These are phyloP conservation scores for Penicillium coffeae DNA, from an alignment of 495 filamentous ascomycete species.

Conservation along the genomic window DNA sequence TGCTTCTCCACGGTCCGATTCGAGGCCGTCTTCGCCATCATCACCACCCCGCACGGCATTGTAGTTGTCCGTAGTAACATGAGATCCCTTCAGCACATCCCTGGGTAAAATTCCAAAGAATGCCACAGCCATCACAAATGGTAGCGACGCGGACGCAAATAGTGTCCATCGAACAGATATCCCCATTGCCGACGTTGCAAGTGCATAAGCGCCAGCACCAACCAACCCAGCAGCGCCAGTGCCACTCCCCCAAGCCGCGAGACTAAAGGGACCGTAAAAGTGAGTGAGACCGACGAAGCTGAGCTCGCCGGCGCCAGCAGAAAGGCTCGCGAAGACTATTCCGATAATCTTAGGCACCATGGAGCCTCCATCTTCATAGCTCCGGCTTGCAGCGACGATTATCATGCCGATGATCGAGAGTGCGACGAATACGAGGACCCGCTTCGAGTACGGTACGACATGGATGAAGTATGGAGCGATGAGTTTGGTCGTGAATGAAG, in stretches of 20 bases:
- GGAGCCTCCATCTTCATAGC: slow-evolving; percentile 51
- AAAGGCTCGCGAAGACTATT: slow-evolving; percentile 78
- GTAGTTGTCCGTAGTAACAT: slow-evolving; percentile 39
- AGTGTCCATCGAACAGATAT: slow-evolving; percentile 68
- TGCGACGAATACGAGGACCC: slow-evolving; percentile 67
- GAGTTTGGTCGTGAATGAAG: slow-evolving; percentile 84
- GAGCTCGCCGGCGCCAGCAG: slow-evolving; percentile 80
- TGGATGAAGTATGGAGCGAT: slow-evolving; percentile 92
- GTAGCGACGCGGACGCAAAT: slow-evolving; percentile 71
- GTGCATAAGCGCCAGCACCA: slow-evolving; percentile 81
- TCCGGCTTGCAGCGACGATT: slow-evolving; percentile 72
- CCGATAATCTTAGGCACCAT: slow-evolving; percentile 75
- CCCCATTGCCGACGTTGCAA: slow-evolving; percentile 74
- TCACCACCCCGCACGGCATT: slow-evolving; percentile 9
- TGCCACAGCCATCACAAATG: slow-evolving; percentile 74
- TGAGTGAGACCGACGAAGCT: slow-evolving; percentile 90
- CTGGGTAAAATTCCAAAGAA: slow-evolving; percentile 79
- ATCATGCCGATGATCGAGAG: slow-evolving; percentile 82
- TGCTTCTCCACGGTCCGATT: slow-evolving; percentile 16
- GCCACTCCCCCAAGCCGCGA: slow-evolving; percentile 90
- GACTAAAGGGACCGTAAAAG: slow-evolving; percentile 84
- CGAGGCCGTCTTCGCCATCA: slow-evolving; percentile 18
- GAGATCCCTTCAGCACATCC: slow-evolving; percentile 45
- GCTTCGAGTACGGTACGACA: slow-evolving; percentile 68
- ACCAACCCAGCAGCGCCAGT: slow-evolving; percentile 87